phyloP scores from a whole-genome alignment of 768 basidiomycete species.

The Mycena epipterygia region DNA sequence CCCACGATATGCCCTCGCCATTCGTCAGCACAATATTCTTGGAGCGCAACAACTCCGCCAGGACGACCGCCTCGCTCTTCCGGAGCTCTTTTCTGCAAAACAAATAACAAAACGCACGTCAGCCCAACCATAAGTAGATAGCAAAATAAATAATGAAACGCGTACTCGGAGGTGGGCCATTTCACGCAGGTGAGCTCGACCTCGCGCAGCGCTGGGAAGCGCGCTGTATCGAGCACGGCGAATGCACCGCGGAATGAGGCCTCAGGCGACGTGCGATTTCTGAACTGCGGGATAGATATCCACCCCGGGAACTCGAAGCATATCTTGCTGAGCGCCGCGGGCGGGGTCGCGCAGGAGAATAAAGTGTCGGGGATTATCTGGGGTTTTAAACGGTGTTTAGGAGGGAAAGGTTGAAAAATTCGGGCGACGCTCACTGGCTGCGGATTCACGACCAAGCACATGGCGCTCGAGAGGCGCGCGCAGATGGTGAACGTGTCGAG shows the following conservation, averaged over 20 bases:
- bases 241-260: not conserved
- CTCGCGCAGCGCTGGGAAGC: conserved; percentile 12
- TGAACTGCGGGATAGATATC: not conserved
- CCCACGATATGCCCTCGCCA: no score
- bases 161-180: conserved; percentile 15
- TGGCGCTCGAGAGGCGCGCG: not conserved
- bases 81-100: not conserved
- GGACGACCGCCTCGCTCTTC: not conserved
- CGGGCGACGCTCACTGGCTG: not conserved
- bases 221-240: not conserved
- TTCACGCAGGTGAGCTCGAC: not conserved
- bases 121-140: not conserved
- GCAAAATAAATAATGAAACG: not conserved
- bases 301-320: not conserved
- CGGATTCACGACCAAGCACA: not conserved
- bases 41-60: not conserved
- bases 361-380: not conserved
- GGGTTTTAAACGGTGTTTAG: no score
- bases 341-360: not conserved
- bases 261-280: not conserved
- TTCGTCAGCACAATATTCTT: not conserved
- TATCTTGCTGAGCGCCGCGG: not conserved
- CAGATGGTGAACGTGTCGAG: not conserved
- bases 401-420: not conserved
- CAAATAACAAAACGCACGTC: no score